A percentile compares a stretch with the other conserved stretches of the same genome.
These are phyloP conservation scores for Sextonia rubra DNA, from an alignment of 164 flowering plant species.

Conservation along the genomic window DNA sequence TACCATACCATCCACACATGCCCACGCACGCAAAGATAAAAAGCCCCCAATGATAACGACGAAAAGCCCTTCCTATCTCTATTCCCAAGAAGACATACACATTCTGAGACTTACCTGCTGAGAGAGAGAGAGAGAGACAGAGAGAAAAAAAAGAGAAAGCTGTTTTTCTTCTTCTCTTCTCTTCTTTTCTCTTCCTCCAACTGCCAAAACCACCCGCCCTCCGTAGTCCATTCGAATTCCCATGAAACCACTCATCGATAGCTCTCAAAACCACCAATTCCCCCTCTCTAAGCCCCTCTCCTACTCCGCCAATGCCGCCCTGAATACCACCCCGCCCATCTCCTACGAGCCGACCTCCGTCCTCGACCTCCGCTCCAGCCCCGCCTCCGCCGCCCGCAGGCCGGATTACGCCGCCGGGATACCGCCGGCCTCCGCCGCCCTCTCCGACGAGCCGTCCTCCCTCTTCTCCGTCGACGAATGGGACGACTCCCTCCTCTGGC, in stretches of 20 bases:
- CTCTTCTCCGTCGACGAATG: slow-evolving; percentile 29
- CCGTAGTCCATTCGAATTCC: background rate
- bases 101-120: no score
- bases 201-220: slow-evolving; percentile 1
- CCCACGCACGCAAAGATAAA: slow-evolving; percentile 51
- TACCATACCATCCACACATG: slow-evolving; percentile 6
- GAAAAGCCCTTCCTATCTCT: slow-evolving; percentile 32
- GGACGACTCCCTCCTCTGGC: slow-evolving; percentile 66
- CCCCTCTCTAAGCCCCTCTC: slow-evolving; percentile 19
- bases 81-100: background rate
- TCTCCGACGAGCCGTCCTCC: slow-evolving; percentile 18
- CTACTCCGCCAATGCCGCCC: background rate
- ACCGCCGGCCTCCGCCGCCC: slow-evolving; percentile 10
- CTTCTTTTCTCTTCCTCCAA: background rate
- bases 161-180: slow-evolving; percentile 2
- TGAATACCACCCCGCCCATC: slow-evolving; percentile 1
- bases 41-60: slow-evolving; percentile 37
- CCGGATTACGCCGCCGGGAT: slow-evolving; percentile 13
- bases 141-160: background rate
- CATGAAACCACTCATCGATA: slow-evolving; percentile 41
- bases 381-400: slow-evolving; percentile 20
- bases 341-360: slow-evolving; percentile 86
- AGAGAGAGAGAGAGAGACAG: background rate
- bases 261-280: slow-evolving; percentile 26
- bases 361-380: slow-evolving; percentile 73